Percentiles rank a stretch among this genome's conserved stretches.
Evolutionary conservation across 768 basidiomycete species (phyloP).

Genomic region (Lentinula lateritia): DNA sequence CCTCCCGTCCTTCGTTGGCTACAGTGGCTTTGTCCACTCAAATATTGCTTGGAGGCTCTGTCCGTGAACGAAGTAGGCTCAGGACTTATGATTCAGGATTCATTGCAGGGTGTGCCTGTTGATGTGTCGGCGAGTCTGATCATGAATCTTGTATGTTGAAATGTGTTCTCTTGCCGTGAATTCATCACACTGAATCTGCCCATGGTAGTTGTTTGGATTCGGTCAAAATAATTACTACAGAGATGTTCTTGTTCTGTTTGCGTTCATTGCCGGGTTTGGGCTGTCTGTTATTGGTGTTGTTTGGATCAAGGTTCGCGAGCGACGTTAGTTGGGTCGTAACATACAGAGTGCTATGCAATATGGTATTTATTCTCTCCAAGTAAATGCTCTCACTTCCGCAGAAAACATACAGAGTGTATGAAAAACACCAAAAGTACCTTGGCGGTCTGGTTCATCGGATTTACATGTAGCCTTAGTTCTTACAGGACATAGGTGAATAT

Average conservation of each 20-base stretch:
- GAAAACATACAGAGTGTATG: too few species aligned
- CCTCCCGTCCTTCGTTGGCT: conserved; percentile 92
- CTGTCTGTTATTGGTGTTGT: conserved; percentile 69
- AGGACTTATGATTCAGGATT: conserved; percentile 79
- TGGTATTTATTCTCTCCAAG: too few species aligned
- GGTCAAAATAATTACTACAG: conserved; percentile 77
- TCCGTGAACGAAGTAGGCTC: conserved; percentile 90
- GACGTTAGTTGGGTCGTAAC: conserved; percentile 37
- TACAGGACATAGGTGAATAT: too few species aligned
- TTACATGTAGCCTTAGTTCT: too few species aligned
- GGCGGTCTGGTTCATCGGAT: too few species aligned
- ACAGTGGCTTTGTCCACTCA: conserved; percentile 84
- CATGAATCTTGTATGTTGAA: conserved; percentile 66
- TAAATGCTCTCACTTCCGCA: too few species aligned
- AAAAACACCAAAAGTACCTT: too few species aligned
- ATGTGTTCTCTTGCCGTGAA: not conserved
- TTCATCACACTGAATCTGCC: not conserved
- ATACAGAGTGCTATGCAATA: too few species aligned
- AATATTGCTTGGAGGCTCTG: conserved; percentile 80
- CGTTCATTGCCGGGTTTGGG: conserved; percentile 78
- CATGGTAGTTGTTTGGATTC: conserved; percentile 77
- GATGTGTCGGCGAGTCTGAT: conserved; percentile 76
- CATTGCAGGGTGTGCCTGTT: conserved; percentile 76
- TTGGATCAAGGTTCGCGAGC: conserved; percentile 73
- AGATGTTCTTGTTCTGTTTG: conserved; percentile 84